These are phyloP conservation scores for Eucalyptus melliodora DNA, from an alignment of 345 rosid species.

Conservation along the genomic window DNA sequence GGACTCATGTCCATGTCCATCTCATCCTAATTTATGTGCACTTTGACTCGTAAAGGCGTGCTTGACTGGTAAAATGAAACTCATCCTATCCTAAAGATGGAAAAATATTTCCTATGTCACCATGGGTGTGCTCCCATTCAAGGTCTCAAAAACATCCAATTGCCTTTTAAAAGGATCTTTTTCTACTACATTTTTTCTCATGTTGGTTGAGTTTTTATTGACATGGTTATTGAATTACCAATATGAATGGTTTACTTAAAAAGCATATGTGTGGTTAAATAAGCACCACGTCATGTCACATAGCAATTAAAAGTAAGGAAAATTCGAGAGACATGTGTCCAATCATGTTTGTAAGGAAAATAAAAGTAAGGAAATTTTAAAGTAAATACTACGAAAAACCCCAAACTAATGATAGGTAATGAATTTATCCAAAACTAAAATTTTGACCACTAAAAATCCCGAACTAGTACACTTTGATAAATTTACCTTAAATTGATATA, in stretches of 20 bases:
- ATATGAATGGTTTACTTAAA: background rate
- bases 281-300: fast-evolving
- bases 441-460: fast-evolving
- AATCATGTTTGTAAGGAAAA: background rate
- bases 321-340: background rate
- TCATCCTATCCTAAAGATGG: background rate
- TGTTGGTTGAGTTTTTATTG: background rate
- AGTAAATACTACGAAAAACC: too few species aligned
- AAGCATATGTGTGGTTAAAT: fast-evolving
- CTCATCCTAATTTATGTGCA: background rate
- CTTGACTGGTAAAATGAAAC: background rate
- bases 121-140: background rate
- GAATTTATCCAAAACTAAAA: too few species aligned
- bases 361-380: too few species aligned
- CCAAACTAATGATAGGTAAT: too few species aligned
- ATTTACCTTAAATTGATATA: fast-evolving
- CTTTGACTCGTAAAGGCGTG: background rate
- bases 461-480: too few species aligned
- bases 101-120: background rate
- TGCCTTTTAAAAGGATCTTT: background rate
- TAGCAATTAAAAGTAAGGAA: background rate
- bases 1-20: background rate
- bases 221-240: fast-evolving
- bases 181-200: background rate
- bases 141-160: background rate